Evolutionary conservation across 371 early-diverging fungal genomes (phyloP), one percentile per base, ranked within the genome.

Genomic region (Mucor racemosus): DNA sequence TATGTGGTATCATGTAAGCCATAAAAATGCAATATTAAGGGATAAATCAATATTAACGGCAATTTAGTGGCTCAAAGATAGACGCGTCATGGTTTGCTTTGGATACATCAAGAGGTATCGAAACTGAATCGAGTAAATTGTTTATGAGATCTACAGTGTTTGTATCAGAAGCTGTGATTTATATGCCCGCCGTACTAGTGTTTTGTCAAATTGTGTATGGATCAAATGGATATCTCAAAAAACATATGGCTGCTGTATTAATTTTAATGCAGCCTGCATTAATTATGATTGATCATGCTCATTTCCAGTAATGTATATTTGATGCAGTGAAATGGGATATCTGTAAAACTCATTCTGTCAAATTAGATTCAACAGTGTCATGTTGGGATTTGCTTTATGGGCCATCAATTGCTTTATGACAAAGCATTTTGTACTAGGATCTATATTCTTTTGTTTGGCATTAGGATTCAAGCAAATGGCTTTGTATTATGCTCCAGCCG

Each of bases 401-500:
- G 75, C 94, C 0, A 75, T 97, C 63, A 86, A 85, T 42, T 85
- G 85, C 39, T 91, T 95, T 53, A 62, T 85, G 39, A 74, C 73
- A 10, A 79, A 84, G 17, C 85, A 77, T 34, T 88, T 88, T 68
- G 67, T 93, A 2, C 46, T 89, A 1, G 96, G 96, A 40, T 85
- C 91, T 13, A 61, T 95, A 0, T 79, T 84, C 33, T 98, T 97
- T 71, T 92, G 91, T 65, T 76, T 91, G 11, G 82, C 97, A 0
- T 74, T 98, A 33, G 79, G 86, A 56, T 98, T 96, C 72, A 98
- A 98, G 77, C 97, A 97, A 67, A 98, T 98, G 99, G 94, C 95
- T 0, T 80, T 98, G 14, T 98, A 95, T 73, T 97, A 91, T 76
- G 86, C 99, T 0, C 88, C 95, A 0, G 92, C 97, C 0, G 82